A percentile compares a stretch with the other conserved stretches of the same genome.
Conservation (phyloP, 2,329 filamentous ascomycete genomes). For the Beauveria medogensis region DNA sequence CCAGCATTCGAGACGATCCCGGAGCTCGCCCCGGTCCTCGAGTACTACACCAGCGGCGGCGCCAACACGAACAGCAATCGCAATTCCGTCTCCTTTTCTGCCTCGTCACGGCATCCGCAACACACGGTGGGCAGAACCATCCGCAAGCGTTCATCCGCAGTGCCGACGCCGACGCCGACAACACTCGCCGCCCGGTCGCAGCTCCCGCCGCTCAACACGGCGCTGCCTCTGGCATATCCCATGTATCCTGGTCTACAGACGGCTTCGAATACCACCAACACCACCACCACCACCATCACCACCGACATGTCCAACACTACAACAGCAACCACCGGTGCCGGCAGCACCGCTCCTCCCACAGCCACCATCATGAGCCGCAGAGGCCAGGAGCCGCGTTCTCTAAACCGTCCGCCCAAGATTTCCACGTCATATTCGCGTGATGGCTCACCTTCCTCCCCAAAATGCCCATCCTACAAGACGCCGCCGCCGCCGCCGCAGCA, state of each 20-base stretch:
- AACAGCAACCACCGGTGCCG: not conserved
- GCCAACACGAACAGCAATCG: not conserved
- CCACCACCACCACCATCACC: not conserved
- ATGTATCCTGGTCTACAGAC: slow-evolving; percentile 26
- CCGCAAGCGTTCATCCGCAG: not conserved
- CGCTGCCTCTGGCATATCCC: slow-evolving; percentile 16
- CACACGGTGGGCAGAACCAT: not conserved
- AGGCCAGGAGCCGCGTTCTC: slow-evolving; percentile 15
- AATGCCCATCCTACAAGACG: no score
- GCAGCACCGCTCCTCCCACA: not conserved
- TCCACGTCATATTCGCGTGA: slow-evolving; percentile 18
- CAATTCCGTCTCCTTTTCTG: not conserved
- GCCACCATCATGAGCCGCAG: slow-evolving; percentile 12
- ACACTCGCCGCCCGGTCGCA: not conserved
- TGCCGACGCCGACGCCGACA: not conserved
- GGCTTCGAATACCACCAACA: not conserved
- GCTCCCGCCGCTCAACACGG: slow-evolving; percentile 5
- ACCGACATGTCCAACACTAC: not conserved
- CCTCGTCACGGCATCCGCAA: no score
- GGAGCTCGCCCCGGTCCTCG: slow-evolving; percentile 9
- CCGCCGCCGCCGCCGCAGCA: no score
- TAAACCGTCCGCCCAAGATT: slow-evolving; percentile 31
- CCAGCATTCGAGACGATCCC: slow-evolving; percentile 14
- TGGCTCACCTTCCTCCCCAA: not conserved
- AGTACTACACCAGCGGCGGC: not conserved